phyloP scores from a whole-genome alignment of 495 filamentous ascomycete species.

The Alectoria sarmentosa region DNA sequence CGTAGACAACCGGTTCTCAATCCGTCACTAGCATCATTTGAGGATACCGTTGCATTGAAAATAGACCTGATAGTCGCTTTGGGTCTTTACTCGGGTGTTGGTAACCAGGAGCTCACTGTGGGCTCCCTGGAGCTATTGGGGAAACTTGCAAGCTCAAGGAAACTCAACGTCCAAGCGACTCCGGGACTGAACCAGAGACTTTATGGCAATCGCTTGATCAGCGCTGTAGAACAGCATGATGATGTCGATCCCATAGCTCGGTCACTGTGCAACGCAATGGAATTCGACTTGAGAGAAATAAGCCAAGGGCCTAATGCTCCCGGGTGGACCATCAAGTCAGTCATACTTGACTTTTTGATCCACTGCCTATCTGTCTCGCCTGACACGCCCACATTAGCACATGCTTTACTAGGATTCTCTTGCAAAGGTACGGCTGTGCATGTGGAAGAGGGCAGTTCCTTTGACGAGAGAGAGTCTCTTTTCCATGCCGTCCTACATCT shows the following conservation, averaged over 20 bases:
- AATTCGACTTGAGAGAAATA: slow-evolving; percentile 53
- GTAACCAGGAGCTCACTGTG: slow-evolving; percentile 66
- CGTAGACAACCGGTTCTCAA: slow-evolving; percentile 53
- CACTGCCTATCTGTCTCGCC: slow-evolving; percentile 63
- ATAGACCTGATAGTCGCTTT: slow-evolving; percentile 67
- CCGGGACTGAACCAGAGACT: slow-evolving; percentile 33
- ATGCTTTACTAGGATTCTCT: slow-evolving; percentile 82
- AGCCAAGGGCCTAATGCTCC: slow-evolving; percentile 54
- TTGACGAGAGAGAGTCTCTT: slow-evolving; percentile 61
- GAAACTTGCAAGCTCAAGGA: slow-evolving; percentile 74
- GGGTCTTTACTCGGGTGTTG: slow-evolving; percentile 75
- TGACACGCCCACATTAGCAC: slow-evolving; percentile 72
- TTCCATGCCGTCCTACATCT: slow-evolving; percentile 72
- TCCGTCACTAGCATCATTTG: slow-evolving; percentile 71
- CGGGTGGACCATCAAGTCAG: slow-evolving; percentile 67
- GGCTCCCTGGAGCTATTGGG: slow-evolving; percentile 72
- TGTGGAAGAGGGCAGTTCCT: slow-evolving; percentile 54
- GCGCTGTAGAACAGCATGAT: slow-evolving; percentile 63
- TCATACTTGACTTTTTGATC: slow-evolving; percentile 75
- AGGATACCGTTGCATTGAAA: slow-evolving; percentile 82
- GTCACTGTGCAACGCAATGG: slow-evolving; percentile 59
- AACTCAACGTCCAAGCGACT: slow-evolving; percentile 52
- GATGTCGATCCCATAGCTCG: slow-evolving; percentile 63
- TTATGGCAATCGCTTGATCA: slow-evolving; percentile 56
- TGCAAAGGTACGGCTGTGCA: slow-evolving; percentile 61